Evolutionary conservation across 2,329 filamentous ascomycete genomes (phyloP), one percentile per base, ranked within the genome.

Genomic region (Trichophyton benhamiae): DNA sequence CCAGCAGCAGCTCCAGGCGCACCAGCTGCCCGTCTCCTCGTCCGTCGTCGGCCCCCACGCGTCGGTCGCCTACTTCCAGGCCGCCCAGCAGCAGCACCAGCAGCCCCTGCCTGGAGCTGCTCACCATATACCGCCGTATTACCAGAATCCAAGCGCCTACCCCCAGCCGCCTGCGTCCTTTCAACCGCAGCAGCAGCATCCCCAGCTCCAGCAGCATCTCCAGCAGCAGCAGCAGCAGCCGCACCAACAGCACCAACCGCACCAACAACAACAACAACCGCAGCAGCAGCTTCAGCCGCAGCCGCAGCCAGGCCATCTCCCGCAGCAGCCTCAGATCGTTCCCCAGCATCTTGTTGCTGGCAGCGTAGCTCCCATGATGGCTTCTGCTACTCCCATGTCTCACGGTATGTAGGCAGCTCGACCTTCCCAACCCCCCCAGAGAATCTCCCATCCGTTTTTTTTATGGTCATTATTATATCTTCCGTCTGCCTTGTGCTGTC

Each of bases 331-430:
- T 49, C 60, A 60, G 58, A 60, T 58, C 41, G 61, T 66, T 60
- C 63, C 65, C 58, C 65, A 61, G 44, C 64, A 65, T 60, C 49
- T 59, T 25, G 52, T n/a, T 38, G 9, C 36, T 11, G 57, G 48
- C 7, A 60, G 63, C 55, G 63, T 60, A 62, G 49, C 60, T 57
- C 36, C 63, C 53, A 65, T 65, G 60, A 66, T 66, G 64, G 63
- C 64, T 59, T 62, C 64, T 33, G 61, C 62, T 6, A 62, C 60
- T 33, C 61, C 57, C 46, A 60, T 63, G 25, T 58, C 62, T 55
- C 59, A 61, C 38, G 30, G 64, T 65, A 65, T 38, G 64, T 64
- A 46, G 17, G 49, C 33, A 38, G 33, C 33, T 38, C 36, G 36
- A n/a, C 27, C 11, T 13, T 30, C 55, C 59, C 42, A n/a, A 52